These are phyloP conservation scores for Psophocarpus tetragonolobus DNA, from an alignment of 306 rosid genomes.

Conservation along the genomic window DNA sequence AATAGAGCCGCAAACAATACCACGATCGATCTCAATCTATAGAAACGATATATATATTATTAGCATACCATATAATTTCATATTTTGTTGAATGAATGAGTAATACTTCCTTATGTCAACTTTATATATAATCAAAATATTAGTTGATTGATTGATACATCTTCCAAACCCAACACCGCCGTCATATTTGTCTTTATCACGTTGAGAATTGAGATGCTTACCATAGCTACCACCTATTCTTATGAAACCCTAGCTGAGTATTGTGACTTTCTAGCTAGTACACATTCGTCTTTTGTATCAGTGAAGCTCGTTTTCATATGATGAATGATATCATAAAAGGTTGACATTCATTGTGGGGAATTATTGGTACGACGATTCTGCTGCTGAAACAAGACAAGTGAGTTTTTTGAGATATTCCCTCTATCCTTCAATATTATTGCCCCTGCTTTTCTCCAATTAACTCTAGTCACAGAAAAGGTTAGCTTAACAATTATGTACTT, in stretches of 20 bases:
- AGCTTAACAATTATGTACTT: neutral
- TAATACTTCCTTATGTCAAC: neutral
- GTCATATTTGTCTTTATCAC: neutral
- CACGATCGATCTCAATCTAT: neutral
- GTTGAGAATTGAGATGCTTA: neutral
- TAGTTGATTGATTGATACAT: neutral
- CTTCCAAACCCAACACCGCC: neutral
- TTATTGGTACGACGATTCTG: neutral
- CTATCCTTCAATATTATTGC: neutral
- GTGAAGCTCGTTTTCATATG: constrained; percentile 3
- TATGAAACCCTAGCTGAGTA: constrained; percentile 27
- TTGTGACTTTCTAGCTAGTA: neutral
- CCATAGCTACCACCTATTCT: neutral
- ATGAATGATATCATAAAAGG: constrained; percentile 9
- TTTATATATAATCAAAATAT: neutral
- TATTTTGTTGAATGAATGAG: neutral
- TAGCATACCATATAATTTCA: neutral
- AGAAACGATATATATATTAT: too few relatives aligned
- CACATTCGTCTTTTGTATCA: constrained; percentile 5
- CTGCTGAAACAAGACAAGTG: constrained; percentile 8
- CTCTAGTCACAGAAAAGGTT: neutral
- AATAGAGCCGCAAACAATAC: neutral
- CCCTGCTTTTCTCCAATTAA: constrained; percentile 22
- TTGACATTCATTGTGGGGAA: constrained; percentile 3
- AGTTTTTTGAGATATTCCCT: neutral